These are phyloP conservation scores for Candida vartiovaarae DNA, from an alignment of 805 yeast genomes.

Conservation along the genomic window DNA sequence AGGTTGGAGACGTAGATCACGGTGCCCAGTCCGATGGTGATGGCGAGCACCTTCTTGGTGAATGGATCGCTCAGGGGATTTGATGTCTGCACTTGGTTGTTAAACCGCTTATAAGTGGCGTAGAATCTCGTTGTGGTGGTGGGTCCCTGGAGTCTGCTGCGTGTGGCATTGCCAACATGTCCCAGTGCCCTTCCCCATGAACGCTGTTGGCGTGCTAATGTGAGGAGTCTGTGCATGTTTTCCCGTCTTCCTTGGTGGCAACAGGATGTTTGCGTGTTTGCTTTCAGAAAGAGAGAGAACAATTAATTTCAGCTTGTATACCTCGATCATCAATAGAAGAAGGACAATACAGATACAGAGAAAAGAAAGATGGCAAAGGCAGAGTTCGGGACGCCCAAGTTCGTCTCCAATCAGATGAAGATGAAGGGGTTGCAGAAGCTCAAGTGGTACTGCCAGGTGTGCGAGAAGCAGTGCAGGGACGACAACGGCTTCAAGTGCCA, in stretches of 20 bases:
- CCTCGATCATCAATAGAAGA: not conserved
- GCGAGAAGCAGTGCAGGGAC: slow-evolving; percentile 91
- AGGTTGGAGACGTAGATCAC: slow-evolving; percentile 44
- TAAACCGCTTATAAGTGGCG: slow-evolving; percentile 35
- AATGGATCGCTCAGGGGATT: slow-evolving; percentile 21
- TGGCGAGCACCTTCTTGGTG: slow-evolving; percentile 26
- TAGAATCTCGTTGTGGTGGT: slow-evolving; percentile 12
- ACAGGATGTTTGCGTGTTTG: too few species aligned
- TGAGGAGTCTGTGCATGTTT: too few species aligned
- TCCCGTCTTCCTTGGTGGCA: too few species aligned
- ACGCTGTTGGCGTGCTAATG: too few species aligned
- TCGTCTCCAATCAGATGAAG: slow-evolving; percentile 68
- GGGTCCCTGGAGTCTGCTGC: not conserved
- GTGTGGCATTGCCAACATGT: slow-evolving; percentile 6
- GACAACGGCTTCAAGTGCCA: slow-evolving; percentile 94
- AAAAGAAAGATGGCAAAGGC: slow-evolving; percentile 41
- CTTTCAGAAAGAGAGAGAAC: too few species aligned
- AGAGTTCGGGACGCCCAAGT: slow-evolving; percentile 61
- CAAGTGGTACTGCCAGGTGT: slow-evolving; percentile 83
- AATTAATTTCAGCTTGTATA: too few species aligned
- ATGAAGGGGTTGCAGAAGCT: slow-evolving; percentile 81
- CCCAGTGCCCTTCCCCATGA: not conserved
- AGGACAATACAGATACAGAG: not conserved
- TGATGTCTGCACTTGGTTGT: slow-evolving; percentile 12
- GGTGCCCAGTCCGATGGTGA: slow-evolving; percentile 28